Evolutionary conservation across 192 early-diverging fungal genomes (phyloP), one percentile per base, ranked within the genome.

Genomic region (Phycomyces nitens): DNA sequence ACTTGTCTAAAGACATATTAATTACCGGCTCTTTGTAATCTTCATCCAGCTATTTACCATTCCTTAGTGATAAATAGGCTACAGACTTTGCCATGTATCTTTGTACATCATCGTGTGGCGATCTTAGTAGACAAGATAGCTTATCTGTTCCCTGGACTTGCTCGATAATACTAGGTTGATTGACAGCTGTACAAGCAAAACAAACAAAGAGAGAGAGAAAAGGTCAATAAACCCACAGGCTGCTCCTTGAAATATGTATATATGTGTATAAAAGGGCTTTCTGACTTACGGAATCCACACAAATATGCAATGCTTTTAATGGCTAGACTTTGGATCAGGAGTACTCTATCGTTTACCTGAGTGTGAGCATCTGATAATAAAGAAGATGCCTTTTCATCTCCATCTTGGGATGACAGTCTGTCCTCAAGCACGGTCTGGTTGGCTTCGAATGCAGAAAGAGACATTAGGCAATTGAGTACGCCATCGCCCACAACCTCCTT

Each of bases 41-140:
- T n/a, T n/a, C n/a, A n/a, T n/a, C n/a, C n/a, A n/a, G n/a, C n/a
- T n/a, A n/a, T n/a, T 56, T 78, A 69, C 80, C 82, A 49, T 84
- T 84, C 27, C 82, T 71, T 22, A 82, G 49, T 3, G 82, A 84
- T 27, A 84, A 50, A 42, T 82, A 84, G 0, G 83, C 83, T 49
- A 84, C 72, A 20, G 83, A 73, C 50, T 84, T 84, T 47, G 80
- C 79, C 10, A 70, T 78, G 56, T 84, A 84, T 62, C 80, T 84
- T 41, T 71, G 55, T 4, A 82, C 80, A 62, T 79, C 71, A 11
- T 40, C 15, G 43, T 80, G 78, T n/a, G 38, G 71, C 0, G 80
- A 76, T 18, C 67, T 58, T 24, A 84, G 53, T 11, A 80, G 42
- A 56, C 69, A 53, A n/a, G 74, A 59, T 38, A 84, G 34, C 7